These are phyloP conservation scores for Hypseocharis bilobata DNA, from an alignment of 441 rosid species.

Conservation along the genomic window DNA sequence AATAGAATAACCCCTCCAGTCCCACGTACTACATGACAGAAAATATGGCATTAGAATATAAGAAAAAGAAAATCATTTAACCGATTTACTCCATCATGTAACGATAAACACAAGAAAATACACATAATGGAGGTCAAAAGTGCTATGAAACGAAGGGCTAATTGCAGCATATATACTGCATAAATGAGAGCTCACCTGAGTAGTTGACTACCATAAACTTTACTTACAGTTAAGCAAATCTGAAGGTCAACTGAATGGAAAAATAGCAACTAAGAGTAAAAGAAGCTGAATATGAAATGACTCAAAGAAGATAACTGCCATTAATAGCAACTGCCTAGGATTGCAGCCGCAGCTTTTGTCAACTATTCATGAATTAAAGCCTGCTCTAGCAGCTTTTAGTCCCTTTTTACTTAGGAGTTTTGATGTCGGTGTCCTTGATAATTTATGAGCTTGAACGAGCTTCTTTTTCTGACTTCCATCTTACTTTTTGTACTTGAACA, in stretches of 20 bases:
- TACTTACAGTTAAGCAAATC: not conserved
- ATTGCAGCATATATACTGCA: not conserved
- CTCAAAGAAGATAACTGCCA: not conserved
- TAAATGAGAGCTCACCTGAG: not conserved
- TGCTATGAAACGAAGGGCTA: not conserved
- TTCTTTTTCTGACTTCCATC: not conserved
- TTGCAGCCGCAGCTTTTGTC: not conserved
- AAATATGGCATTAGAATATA: not conserved
- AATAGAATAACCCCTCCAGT: conserved; percentile 72
- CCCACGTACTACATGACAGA: conserved; percentile 48
- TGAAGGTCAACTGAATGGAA: not conserved
- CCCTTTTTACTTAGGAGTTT: not conserved
- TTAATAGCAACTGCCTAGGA: not conserved
- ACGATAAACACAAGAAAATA: not conserved
- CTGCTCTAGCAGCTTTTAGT: not conserved
- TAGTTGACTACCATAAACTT: not conserved
- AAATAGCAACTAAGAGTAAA: not conserved
- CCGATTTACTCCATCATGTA: not conserved
- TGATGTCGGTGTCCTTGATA: not conserved
- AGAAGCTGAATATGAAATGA: not conserved
- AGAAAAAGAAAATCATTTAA: not conserved
- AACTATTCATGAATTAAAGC: not conserved
- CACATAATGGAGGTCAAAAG: not conserved
- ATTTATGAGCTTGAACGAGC: not conserved
- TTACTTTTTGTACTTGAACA: too few relatives aligned